phyloP scores from a whole-genome alignment of 345 rosid genomes.

The Microcos paniculata region DNA sequence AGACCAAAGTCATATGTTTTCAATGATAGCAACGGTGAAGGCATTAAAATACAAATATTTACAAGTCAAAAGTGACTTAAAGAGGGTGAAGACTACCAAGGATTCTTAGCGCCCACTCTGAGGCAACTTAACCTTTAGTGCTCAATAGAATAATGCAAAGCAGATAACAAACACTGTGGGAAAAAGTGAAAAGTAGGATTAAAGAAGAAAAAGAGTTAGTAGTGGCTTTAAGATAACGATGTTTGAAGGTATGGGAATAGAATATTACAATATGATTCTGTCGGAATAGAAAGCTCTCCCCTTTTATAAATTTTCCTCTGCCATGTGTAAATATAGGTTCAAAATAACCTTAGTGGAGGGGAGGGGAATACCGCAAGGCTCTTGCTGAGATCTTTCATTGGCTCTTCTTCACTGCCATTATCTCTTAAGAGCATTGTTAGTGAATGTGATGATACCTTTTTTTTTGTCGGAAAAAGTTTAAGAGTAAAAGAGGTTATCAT shows the following conservation, averaged over 20 bases:
- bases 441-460: not conserved
- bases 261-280: slow-evolving; percentile 32
- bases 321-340: not conserved
- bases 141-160: slow-evolving; percentile 28
- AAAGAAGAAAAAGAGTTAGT: not conserved
- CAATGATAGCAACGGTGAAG: slow-evolving; percentile 15
- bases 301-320: not conserved
- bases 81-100: slow-evolving; percentile 15
- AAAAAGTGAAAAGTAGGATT: slow-evolving; percentile 21
- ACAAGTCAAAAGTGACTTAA: slow-evolving; percentile 38
- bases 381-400: not conserved
- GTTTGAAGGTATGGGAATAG: slow-evolving; percentile 22
- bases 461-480: too few species aligned
- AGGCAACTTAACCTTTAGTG: slow-evolving; percentile 21
- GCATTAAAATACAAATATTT: slow-evolving; percentile 2
- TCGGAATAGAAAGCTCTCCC: slow-evolving; percentile 37
- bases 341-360: not conserved
- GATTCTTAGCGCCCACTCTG: slow-evolving; percentile 39
- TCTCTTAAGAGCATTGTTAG: not conserved
- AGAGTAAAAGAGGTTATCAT: too few species aligned
- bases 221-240: slow-evolving; percentile 13
- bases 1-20: not conserved
- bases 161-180: slow-evolving; percentile 1
- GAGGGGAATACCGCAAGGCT: not conserved
- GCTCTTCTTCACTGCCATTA: slow-evolving; percentile 10